Conservation (phyloP, 352 stramenopile genomes). For the Globisporangium middletonii region DNA sequence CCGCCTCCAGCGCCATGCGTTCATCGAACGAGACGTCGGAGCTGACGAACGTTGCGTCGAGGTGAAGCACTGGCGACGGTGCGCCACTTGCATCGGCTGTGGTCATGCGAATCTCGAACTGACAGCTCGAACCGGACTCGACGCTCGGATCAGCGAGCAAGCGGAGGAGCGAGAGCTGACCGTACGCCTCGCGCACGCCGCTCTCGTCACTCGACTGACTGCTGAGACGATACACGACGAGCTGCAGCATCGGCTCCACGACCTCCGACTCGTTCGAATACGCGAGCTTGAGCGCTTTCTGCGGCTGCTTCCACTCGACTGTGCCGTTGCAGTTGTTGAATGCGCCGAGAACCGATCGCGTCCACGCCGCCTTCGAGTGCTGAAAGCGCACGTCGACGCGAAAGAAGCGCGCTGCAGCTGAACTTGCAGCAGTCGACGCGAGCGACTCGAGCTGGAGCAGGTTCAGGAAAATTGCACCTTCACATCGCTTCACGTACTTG, state of each 20-base stretch:
- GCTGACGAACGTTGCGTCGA: constrained; percentile 18
- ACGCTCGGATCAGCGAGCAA: constrained; percentile 10
- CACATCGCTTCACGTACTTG: constrained; percentile 7
- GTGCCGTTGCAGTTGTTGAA: constrained; percentile 3
- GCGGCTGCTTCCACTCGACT: constrained; percentile 11
- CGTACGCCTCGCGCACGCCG: constrained; percentile 17
- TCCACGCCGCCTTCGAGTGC: constrained; percentile 5
- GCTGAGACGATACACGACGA: constrained; percentile 20
- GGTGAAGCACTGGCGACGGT: constrained; percentile 3
- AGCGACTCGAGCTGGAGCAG: constrained; percentile 1
- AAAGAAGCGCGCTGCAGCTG: neutral
- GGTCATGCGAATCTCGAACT: constrained; percentile 6
- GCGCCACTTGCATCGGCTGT: constrained; percentile 1
- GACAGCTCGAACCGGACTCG: neutral
- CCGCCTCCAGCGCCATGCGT: constrained; percentile 11
- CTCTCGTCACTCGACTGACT: constrained; percentile 11
- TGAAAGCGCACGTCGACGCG: constrained; percentile 6
- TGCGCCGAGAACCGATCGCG: constrained; percentile 1
- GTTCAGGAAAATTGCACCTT: constrained; percentile 3
- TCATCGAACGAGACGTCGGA: constrained; percentile 19
- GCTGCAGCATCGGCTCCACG: constrained; percentile 19
- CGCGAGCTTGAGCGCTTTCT: constrained; percentile 12
- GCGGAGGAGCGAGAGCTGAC: constrained; percentile 19
- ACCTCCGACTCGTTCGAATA: constrained; percentile 27
- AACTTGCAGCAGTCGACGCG: too few species aligned